These are phyloP conservation scores for Arctostaphylos glauca DNA, from an alignment of 148 eudicot genomes.

Conservation along the genomic window DNA sequence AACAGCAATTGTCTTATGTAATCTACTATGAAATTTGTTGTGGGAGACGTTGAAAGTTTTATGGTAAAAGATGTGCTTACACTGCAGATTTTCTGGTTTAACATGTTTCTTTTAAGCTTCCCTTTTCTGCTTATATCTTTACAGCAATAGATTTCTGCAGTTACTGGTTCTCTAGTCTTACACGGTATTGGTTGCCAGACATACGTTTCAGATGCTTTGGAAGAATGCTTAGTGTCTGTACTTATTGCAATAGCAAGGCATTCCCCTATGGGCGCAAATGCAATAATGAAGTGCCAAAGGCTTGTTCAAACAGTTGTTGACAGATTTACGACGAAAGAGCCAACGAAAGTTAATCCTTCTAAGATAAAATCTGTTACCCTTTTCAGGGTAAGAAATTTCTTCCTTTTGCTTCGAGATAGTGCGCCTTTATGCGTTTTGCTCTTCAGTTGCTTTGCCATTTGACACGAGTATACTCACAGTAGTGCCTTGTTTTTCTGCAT, in stretches of 20 bases:
- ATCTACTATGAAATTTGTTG: not conserved
- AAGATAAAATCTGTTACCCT: conserved; percentile 78
- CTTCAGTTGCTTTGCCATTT: conserved; percentile 8
- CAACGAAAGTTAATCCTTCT: conserved; percentile 41
- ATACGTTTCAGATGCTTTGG: conserved; percentile 57
- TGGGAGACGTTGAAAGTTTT: not conserved
- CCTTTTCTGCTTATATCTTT: not conserved
- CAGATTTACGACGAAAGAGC: conserved; percentile 55
- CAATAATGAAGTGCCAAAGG: conserved; percentile 68
- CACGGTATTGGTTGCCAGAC: conserved; percentile 40
- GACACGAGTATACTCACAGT: not conserved
- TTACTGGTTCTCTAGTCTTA: not conserved
- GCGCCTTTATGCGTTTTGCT: not conserved
- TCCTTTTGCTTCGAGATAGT: not conserved
- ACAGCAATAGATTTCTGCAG: not conserved
- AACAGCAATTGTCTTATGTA: not conserved
- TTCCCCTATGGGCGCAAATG: conserved; percentile 78
- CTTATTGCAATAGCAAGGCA: conserved; percentile 85
- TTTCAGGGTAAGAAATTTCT: conserved; percentile 51
- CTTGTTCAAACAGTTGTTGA: conserved; percentile 71
- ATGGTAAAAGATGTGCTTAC: not conserved
- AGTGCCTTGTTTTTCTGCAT: conserved; percentile 2
- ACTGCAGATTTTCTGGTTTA: not conserved
- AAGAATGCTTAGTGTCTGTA: conserved; percentile 71
- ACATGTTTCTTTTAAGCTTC: conserved; percentile 6